phyloP scores from a whole-genome alignment of 768 basidiomycete genomes.

The Pisolithus marmoratus region DNA sequence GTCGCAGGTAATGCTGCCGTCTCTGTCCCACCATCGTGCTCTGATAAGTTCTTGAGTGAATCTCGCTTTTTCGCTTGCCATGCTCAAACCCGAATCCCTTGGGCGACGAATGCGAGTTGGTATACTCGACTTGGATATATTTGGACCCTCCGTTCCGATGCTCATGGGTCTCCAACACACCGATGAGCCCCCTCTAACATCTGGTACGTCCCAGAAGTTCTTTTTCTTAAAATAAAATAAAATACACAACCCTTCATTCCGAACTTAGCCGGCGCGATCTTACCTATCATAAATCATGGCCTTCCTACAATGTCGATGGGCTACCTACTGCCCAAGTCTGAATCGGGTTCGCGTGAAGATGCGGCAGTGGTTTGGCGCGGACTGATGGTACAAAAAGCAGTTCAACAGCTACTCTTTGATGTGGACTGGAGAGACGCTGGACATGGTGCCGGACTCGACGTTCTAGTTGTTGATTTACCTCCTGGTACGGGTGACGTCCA shows the following conservation, averaged over 20 bases:
- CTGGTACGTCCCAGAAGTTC: constrained; percentile 38
- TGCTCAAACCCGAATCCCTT: constrained; percentile 29
- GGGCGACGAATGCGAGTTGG: constrained; percentile 61
- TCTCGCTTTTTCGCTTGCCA: constrained; percentile 69
- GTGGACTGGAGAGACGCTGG: constrained; percentile 71
- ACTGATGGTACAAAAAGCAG: constrained; percentile 97
- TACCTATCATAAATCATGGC: constrained; percentile 84
- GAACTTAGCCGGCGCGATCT: constrained; percentile 60
- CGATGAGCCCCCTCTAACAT: constrained; percentile 74
- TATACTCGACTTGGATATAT: constrained; percentile 90
- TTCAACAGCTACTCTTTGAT: constrained; percentile 93
- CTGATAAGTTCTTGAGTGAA: constrained; percentile 47
- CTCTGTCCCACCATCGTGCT: constrained; percentile 6
- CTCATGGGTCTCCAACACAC: constrained; percentile 81
- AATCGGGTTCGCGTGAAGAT: constrained; percentile 51
- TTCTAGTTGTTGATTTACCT: constrained; percentile 92
- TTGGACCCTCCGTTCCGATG: constrained; percentile 90
- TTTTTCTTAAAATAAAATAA: too few relatives aligned
- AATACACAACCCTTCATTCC: too few relatives aligned
- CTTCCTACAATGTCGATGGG: constrained; percentile 97
- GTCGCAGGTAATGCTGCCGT: constrained; percentile 56
- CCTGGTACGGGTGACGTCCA: constrained; percentile 97
- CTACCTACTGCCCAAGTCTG: constrained; percentile 67
- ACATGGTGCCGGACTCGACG: constrained; percentile 54
- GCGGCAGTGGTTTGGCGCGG: constrained; percentile 92